Evolutionary conservation across 2,329 filamentous ascomycete genomes (phyloP), one percentile per base, ranked within the genome.

Genomic region (Thelonectria discophora): DNA sequence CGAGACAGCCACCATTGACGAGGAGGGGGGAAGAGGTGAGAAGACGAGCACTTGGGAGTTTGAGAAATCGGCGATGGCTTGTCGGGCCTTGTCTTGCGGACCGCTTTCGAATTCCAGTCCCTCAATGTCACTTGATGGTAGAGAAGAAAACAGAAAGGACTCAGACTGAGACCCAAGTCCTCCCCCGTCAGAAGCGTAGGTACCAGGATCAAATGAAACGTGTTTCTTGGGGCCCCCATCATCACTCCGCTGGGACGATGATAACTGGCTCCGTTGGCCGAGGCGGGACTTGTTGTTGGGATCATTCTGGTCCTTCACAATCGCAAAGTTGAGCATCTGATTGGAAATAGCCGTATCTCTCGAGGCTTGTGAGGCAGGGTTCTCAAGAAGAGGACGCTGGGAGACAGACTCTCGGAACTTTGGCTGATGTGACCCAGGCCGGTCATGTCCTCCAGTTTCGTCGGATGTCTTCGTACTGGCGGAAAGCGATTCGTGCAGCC

Each of bases 221-320:
- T 66, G 64, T 21, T 74, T 75, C 11, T 37, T 53, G 8, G 58
- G 49, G 1, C 71, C 64, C 2, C 63, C 65, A 27, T 76, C 75
- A 9, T 79, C 76, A 27, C 80, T 83, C 56, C 82, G 82, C 40
- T 87, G 86, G 37, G 84, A 84, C 53, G 75, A 78, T 9, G 69
- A 69, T 6, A 58, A 55, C 11, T 73, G 71, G 56, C 82, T 86
- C 48, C 82, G 81, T 74, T 94, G 91, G 70, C 90, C 93, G 30
- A 92, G 79, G 46, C 88, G 86, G 47, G 87, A 68, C 27, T 83
- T 80, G 0, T 89, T 91, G 60, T 81, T 82, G 5, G 86, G 84
- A 68, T 92, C 87, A 67, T 88, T 84, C 1, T 89, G 85, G 67
- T 94, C 87, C 76, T 97, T 96, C 20, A 94, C 91, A 12, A 93